phyloP scores from a whole-genome alignment of 2,329 filamentous ascomycete genomes.

The Botrytis tulipae region DNA sequence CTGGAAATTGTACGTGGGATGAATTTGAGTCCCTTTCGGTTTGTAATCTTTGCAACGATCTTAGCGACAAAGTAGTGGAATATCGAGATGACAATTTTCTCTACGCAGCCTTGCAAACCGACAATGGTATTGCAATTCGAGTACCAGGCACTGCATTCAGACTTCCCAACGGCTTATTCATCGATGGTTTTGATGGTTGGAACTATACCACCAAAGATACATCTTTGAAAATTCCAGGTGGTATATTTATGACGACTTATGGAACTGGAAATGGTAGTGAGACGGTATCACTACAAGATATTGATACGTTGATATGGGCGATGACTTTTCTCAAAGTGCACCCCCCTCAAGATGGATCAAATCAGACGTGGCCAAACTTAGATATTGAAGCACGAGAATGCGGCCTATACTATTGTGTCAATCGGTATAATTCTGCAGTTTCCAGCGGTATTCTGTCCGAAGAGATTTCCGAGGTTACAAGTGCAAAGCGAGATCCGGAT shows the following conservation, averaged over 20 bases:
- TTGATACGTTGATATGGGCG: slow-evolving; percentile 7
- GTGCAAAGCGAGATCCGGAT: slow-evolving; percentile 2
- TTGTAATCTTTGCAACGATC: slow-evolving; percentile 8
- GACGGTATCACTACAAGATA: slow-evolving; percentile 7
- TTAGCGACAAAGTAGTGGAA: slow-evolving; percentile 1
- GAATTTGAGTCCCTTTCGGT: slow-evolving; percentile 7
- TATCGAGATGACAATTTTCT: slow-evolving; percentile 10
- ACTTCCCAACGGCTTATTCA: slow-evolving; percentile 9
- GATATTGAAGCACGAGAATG: slow-evolving; percentile 8
- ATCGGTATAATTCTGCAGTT: not conserved
- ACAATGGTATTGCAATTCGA: not conserved
- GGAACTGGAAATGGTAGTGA: slow-evolving; percentile 9
- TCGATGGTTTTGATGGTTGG: slow-evolving; percentile 7
- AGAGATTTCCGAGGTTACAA: not conserved
- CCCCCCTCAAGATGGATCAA: not conserved
- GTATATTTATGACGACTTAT: slow-evolving; percentile 5
- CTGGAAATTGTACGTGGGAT: slow-evolving; percentile 12
- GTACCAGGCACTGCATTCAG: not conserved
- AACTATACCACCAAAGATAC: not conserved
- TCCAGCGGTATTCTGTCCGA: not conserved
- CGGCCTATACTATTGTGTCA: slow-evolving; percentile 6
- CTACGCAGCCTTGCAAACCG: not conserved
- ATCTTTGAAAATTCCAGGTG: not conserved
- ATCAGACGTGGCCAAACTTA: not conserved
- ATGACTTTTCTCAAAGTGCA: slow-evolving; percentile 5